Base-by-base conservation (phyloP, 805 yeast genomes). In the Lipomyces mesembrius region DNA sequence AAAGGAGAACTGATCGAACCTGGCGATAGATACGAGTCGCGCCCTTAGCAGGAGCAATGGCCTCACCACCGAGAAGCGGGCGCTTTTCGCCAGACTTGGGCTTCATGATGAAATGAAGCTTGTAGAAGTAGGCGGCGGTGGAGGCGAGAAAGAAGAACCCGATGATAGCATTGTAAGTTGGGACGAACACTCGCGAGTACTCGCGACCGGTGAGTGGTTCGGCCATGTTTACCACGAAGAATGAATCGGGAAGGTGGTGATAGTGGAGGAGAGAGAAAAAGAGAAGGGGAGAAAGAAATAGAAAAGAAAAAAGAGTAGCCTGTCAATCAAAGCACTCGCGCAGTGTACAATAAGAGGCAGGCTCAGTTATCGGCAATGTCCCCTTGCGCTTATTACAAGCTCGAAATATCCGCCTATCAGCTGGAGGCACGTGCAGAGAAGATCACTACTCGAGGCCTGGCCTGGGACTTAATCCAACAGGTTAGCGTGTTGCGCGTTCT, bases 111-210 rank as follows among this genome's bases (percentile, higher is more conserved):
- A 43, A 60, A 61, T 63, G 71, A 12, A 63, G 58, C 60, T 58
- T 60, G 71, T 61, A 67, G 64, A 65, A 62, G 70, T 68, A 65
- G 39, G 59, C 2, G 17, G 64, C 69, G 46, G 69, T 61, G 39
- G 71, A 68, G 51, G 39, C 49, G 57, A 66, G 64, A 62, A 68
- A 68, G 63, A 68, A 57, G 53, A 65, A 65, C 62, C 68, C 71
- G 55, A 68, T 65, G 57, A 68, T 60, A 64, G 68, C 68, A 37
- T 68, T 68, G 71, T 66, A 68, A 32, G 71, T 66, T 46, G 66
- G 71, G 34, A 61, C 68, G 65, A 68, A 68, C 53, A 59, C 66
- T 37, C 71, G 71, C 53, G 71, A 68, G 61, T 55, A 68, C 55
- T 57, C 65, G 59, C 71, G 71, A 9, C 71, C 71, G 20, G 54